These are phyloP conservation scores for Setomelanomma holmii DNA, from an alignment of 2,329 filamentous ascomycete genomes.

Conservation along the genomic window DNA sequence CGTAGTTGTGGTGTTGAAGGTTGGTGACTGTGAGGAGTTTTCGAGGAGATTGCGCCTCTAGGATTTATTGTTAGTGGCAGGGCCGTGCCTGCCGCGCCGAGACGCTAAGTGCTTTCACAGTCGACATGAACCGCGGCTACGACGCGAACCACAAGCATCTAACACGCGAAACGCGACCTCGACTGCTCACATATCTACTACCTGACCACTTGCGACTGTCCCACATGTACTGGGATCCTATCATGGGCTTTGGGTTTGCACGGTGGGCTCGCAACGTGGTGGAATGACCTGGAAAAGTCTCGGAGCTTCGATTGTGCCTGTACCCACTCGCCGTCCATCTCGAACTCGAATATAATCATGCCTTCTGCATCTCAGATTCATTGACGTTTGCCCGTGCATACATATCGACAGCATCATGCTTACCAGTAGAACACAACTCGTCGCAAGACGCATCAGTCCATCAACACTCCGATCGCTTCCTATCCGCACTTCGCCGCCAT, in stretches of 20 bases:
- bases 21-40: constrained; percentile 26
- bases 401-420: constrained; percentile 38
- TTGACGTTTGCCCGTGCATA: constrained; percentile 10
- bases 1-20: constrained; percentile 18
- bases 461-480: constrained; percentile 21
- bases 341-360: constrained; percentile 32
- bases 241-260: constrained; percentile 9
- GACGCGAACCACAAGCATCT: no score
- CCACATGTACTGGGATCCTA: no score
- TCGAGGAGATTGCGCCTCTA: constrained; percentile 25
- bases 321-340: constrained; percentile 23
- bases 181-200: no score
- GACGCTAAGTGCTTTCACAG: constrained; percentile 14
- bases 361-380: constrained; percentile 4
- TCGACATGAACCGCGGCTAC: neutral
- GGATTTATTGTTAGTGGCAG: constrained; percentile 7
- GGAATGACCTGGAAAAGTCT: constrained; percentile 31
- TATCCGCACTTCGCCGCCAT: constrained; percentile 29
- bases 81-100: constrained; percentile 9
- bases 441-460: constrained; percentile 43
- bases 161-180: no score
- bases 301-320: constrained; percentile 29
- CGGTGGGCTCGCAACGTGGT: constrained; percentile 8
- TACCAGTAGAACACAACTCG: constrained; percentile 42
- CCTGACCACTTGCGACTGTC: no score